These are phyloP conservation scores for Schizochytrium sp. DNA, from an alignment of 108 stramenopile species.

Conservation along the genomic window DNA sequence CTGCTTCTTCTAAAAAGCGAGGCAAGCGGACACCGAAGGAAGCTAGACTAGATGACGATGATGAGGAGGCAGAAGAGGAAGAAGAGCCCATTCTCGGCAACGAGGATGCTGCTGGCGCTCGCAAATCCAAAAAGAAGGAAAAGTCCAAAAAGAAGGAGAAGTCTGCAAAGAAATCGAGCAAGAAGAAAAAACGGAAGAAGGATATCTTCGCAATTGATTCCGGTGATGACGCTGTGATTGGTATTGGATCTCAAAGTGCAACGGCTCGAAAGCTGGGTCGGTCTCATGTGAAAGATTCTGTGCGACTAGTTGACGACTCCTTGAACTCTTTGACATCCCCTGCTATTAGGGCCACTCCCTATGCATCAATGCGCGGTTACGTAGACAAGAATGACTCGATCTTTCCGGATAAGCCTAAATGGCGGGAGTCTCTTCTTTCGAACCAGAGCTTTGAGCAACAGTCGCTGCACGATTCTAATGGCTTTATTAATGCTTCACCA, in stretches of 20 bases:
- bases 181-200: slow-evolving; percentile 38
- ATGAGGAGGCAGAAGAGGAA: neutral
- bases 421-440: slow-evolving; percentile 47
- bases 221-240: slow-evolving; percentile 14
- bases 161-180: slow-evolving; percentile 30
- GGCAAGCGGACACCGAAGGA: neutral
- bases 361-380: neutral
- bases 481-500: neutral
- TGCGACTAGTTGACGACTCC: slow-evolving; percentile 26
- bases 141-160: slow-evolving; percentile 21
- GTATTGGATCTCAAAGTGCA: neutral
- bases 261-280: slow-evolving; percentile 22
- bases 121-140: neutral
- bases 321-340: neutral
- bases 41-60: neutral
- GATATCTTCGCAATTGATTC: neutral
- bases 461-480: neutral
- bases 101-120: neutral
- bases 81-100: neutral
- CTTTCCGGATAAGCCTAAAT: slow-evolving; percentile 34
- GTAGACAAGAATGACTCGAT: neutral
- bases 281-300: neutral
- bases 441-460: slow-evolving; percentile 41
- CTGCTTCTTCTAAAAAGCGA: neutral
- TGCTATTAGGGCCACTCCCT: neutral